These are phyloP conservation scores for Mediolabrus comicus DNA, from an alignment of 108 stramenopile genomes.

Conservation along the genomic window DNA sequence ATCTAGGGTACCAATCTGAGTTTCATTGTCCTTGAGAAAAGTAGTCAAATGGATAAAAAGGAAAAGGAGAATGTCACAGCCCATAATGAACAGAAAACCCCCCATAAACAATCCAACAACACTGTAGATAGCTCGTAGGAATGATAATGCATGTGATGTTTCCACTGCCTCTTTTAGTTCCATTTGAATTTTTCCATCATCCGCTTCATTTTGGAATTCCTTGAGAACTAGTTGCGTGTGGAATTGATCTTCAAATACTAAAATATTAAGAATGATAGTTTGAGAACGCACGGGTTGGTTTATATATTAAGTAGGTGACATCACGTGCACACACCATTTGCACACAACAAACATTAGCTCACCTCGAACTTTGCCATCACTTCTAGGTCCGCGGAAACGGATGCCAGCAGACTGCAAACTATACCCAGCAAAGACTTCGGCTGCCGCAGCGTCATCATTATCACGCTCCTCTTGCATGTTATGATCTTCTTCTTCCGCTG, in stretches of 20 bases:
- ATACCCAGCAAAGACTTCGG: background rate
- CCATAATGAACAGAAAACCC: slow-evolving; percentile 42
- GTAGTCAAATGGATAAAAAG: slow-evolving; percentile 43
- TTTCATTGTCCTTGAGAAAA: background rate
- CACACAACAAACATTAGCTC: background rate
- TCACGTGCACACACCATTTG: background rate
- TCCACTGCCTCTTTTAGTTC: slow-evolving; percentile 10
- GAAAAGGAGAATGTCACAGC: slow-evolving; percentile 28
- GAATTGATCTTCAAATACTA: background rate
- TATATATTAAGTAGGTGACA: background rate
- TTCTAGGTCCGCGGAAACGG: background rate
- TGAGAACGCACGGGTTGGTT: too few relatives aligned
- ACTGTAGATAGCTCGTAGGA: slow-evolving; percentile 31
- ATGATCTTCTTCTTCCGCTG: too few relatives aligned
- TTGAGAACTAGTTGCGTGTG: background rate
- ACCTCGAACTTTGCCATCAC: background rate
- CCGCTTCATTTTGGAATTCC: background rate
- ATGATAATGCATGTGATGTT: background rate
- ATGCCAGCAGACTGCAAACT: background rate
- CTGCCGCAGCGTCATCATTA: background rate
- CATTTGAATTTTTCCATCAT: slow-evolving; percentile 4
- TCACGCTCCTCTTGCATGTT: background rate
- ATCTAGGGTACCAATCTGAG: slow-evolving; percentile 12
- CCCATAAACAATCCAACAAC: slow-evolving; percentile 36
- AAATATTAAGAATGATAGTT: too few relatives aligned